phyloP scores from a whole-genome alignment of 306 rosid genomes.

The Vigna reflexopilosa region DNA sequence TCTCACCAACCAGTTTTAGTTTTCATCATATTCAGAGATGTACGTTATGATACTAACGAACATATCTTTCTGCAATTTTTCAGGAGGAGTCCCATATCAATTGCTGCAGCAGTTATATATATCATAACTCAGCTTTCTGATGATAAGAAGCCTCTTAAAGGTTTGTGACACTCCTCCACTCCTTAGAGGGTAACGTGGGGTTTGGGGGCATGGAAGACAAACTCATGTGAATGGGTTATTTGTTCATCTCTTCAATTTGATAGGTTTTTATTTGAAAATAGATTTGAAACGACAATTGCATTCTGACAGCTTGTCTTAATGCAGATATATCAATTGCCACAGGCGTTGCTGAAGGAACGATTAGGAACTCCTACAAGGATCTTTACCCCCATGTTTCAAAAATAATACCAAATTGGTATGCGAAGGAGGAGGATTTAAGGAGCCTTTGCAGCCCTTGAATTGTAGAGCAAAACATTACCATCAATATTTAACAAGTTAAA shows the following conservation, averaged over 20 bases:
- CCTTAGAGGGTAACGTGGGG: background rate
- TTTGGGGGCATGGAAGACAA: conserved; percentile 30
- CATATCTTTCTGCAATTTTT: conserved; percentile 23
- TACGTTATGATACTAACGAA: conserved; percentile 2
- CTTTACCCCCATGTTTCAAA: conserved; percentile 88
- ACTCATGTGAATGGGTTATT: background rate
- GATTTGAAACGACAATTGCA: background rate
- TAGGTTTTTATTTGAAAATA: background rate
- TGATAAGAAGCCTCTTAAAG: conserved; percentile 92
- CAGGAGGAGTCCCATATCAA: conserved; percentile 99
- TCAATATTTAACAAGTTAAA: conserved; percentile 15
- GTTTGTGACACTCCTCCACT: conserved; percentile 44
- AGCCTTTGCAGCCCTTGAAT: conserved; percentile 87
- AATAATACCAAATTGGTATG: conserved; percentile 95
- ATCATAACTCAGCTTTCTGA: conserved; percentile 94
- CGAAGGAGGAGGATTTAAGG: conserved; percentile 90
- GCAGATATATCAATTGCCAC: conserved; percentile 94
- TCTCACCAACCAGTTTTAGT: conserved; percentile 15
- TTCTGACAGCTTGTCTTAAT: conserved; percentile 35
- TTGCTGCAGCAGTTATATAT: conserved; percentile 95
- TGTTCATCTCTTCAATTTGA: background rate
- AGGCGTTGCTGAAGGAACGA: conserved; percentile 98
- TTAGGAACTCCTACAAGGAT: conserved; percentile 91
- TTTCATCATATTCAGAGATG: conserved; percentile 1
- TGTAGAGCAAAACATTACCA: conserved; percentile 35